Percentiles rank a stretch among this genome's conserved stretches.
Conservation (phyloP, 192 early-diverging fungal genomes). For the Dimargaris cristalligena region DNA sequence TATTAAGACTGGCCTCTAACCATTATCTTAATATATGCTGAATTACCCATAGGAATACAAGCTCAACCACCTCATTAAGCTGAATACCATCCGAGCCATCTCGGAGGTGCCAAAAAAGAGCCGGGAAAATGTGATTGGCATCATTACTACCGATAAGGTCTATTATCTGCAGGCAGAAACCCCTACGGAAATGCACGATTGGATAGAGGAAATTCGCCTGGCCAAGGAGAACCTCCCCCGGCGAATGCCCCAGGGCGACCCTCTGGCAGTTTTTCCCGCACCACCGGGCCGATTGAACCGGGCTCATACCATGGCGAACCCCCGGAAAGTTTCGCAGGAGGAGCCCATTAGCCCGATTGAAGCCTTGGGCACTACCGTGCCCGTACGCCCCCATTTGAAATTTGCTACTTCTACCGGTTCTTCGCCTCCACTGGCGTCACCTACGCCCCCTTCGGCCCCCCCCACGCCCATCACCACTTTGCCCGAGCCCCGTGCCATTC, state of each 20-base stretch:
- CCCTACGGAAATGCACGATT: neutral
- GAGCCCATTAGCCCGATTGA: too few species aligned
- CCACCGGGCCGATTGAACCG: neutral
- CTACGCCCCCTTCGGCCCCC: too few species aligned
- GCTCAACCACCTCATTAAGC: neutral
- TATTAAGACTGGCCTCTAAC: too few species aligned
- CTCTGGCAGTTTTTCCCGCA: neutral
- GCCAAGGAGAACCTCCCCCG: neutral
- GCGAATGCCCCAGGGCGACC: too few species aligned
- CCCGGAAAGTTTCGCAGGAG: neutral
- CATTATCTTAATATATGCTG: too few species aligned
- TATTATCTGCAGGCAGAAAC: neutral
- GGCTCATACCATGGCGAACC: neutral
- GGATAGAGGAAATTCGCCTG: neutral
- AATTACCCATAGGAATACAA: neutral
- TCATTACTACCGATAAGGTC: neutral
- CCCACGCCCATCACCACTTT: too few species aligned
- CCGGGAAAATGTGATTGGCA: neutral
- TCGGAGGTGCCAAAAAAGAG: neutral
- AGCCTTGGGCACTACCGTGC: too few species aligned
- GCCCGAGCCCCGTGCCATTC: too few species aligned
- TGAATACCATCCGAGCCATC: neutral
- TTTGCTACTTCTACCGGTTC: too few species aligned
- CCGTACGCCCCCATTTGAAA: too few species aligned
- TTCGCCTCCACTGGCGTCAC: too few species aligned